Base-by-base conservation (phyloP, 352 stramenopile genomes). In the Phytophthora cryptogea region DNA sequence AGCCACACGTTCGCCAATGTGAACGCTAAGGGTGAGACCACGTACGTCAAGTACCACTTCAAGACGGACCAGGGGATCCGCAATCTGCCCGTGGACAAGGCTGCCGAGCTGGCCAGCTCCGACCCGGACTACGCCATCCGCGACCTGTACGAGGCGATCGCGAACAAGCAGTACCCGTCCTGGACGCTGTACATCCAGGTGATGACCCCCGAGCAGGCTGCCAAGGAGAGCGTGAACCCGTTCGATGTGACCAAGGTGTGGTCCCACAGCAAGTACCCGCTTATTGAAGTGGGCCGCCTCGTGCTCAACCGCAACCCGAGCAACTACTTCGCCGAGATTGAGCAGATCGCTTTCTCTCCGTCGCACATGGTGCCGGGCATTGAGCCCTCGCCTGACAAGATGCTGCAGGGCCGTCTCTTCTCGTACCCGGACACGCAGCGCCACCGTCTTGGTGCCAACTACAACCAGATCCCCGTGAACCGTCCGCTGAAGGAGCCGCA, bases 221-320 rank as follows among this genome's bases (percentile, higher is more conserved):
- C 75, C 5, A 68, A 67, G 11, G 64, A 68, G 39, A 66, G 65
- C 26, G 90, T 94, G 14, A 92, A 97, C 68, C 91, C 92, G 7
- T 97, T 98, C 64, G 92, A 98, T 56, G 79, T 98, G 43, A 98
- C 92, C 59, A 98, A 98, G 63, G 59, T 97, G 28, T 98, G 91
- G 92, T 63, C 87, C n/a, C 91, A 98, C 64, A 59, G 59, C 7
- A 65, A 88, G 8, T 98, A 90, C 56, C 91, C 92, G 8, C 83
- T 97, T 8, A 70, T 80, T 37, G 82, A 97, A 65, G 77, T 98
- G 14, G 92, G 92, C 0, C 65, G 76, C 8, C 71, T 98, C 17
- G 89, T 96, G 28, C 76, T 98, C 5, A 97, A 98, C 75, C 74
- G 84, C 44, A 98, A 98, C 65, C 92, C 92, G 17, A 71, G 78